A percentile compares a stretch with the other conserved stretches of the same genome.
phyloP scores from a whole-genome alignment of 148 eudicot species.

The Rhododendron ovatum region DNA sequence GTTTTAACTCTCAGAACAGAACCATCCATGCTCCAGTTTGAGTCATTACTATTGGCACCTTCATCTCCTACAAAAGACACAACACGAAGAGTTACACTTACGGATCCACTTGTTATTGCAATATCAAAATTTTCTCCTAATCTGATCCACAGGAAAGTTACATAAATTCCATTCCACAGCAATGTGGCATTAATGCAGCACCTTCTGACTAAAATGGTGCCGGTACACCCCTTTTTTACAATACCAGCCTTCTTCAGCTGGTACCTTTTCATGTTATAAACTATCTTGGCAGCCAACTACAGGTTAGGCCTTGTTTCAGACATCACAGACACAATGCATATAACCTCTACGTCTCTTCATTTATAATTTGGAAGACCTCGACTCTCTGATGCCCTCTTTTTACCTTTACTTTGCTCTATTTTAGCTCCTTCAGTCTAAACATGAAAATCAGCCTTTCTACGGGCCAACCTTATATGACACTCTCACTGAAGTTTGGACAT shows the following conservation, averaged over 20 bases:
- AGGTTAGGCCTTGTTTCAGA: background rate
- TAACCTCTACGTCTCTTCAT: background rate
- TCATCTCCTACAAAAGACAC: conserved; percentile 65
- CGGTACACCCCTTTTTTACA: background rate
- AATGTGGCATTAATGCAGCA: background rate
- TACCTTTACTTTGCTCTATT: background rate
- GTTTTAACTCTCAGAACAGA: conserved; percentile 62
- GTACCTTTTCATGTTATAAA: background rate
- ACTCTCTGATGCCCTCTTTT: background rate
- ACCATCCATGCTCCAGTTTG: conserved; percentile 79
- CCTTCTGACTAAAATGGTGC: background rate
- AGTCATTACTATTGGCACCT: conserved; percentile 64
- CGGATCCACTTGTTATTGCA: background rate
- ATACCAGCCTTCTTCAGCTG: background rate
- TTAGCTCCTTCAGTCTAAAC: background rate
- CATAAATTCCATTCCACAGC: background rate
- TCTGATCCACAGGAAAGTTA: background rate
- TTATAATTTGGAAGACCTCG: background rate
- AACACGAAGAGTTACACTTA: background rate
- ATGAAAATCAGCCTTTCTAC: background rate
- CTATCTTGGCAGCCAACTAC: background rate
- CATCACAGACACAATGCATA: background rate
- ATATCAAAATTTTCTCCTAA: background rate
- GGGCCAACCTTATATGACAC: background rate
- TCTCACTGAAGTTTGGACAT: background rate